Evolutionary conservation across 257 asterid genomes (phyloP).

Genomic region (Solanum paucissectum): DNA sequence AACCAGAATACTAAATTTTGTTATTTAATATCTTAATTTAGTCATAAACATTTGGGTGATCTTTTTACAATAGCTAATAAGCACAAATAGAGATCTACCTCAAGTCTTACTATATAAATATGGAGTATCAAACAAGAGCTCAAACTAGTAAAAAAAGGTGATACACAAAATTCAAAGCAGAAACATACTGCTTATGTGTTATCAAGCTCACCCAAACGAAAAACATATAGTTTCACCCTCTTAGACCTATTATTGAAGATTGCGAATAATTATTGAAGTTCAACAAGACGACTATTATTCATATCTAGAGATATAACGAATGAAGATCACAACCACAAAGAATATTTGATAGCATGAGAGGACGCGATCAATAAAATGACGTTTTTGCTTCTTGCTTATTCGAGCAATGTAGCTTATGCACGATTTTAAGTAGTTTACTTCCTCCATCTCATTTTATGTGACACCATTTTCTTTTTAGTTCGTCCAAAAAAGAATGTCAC

Average conservation of each 20-base stretch:
- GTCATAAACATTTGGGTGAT: background rate
- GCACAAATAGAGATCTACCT: background rate
- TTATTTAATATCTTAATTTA: background rate
- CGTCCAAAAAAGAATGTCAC: background rate
- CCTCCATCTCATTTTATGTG: rapidly evolving
- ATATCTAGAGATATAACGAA: no score
- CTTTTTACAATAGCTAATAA: background rate
- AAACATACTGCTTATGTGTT: background rate
- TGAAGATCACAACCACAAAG: background rate
- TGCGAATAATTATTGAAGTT: background rate
- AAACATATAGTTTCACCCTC: background rate
- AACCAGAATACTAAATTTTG: background rate
- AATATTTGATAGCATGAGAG: background rate
- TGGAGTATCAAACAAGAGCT: background rate
- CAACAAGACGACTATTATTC: no score
- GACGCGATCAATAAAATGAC: background rate
- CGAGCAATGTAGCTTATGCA: background rate
- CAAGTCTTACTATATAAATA: background rate
- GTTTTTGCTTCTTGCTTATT: no score
- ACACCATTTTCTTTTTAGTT: background rate
- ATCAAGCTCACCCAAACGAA: background rate
- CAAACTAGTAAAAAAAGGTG: background rate
- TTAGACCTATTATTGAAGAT: background rate
- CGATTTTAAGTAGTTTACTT: background rate
- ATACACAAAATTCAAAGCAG: no score